Percentiles rank a stretch among this genome's conserved stretches.
Conservation (phyloP, 805 yeast genomes). For the Wickerhamomyces rabaulensis region DNA sequence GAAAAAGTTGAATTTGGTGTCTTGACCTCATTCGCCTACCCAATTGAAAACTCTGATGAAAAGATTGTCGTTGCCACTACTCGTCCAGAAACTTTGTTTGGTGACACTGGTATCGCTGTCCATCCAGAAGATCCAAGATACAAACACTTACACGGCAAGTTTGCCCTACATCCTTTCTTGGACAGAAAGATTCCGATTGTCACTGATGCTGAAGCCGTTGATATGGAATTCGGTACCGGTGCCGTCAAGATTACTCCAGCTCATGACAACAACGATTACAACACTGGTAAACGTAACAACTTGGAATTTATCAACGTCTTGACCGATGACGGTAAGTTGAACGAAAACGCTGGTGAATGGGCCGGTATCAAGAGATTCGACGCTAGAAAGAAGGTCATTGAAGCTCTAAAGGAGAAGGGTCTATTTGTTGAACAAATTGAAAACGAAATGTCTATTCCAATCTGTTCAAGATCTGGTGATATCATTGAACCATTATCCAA, state of each 20-base stretch:
- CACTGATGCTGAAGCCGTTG: constrained; percentile 90
- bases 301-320: constrained; percentile 84
- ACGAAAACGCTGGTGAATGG: constrained; percentile 93
- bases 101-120: constrained; percentile 97
- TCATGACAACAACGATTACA: constrained; percentile 95
- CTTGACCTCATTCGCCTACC: constrained; percentile 91
- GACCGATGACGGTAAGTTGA: constrained; percentile 88
- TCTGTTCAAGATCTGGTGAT: constrained; percentile 95
- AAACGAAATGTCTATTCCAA: constrained; percentile 93
- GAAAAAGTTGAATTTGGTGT: constrained; percentile 94
- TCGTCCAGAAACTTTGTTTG: constrained; percentile 97
- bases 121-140: constrained; percentile 95
- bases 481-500: constrained; percentile 93
- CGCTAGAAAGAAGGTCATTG: constrained; percentile 84
- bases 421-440: constrained; percentile 81
- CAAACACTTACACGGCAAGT: constrained; percentile 92
- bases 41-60: constrained; percentile 81
- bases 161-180: constrained; percentile 83
- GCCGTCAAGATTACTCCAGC: constrained; percentile 99
- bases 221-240: constrained; percentile 99
- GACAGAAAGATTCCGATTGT: constrained; percentile 83
- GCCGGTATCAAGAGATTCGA: constrained; percentile 89
- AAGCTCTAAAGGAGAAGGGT: constrained; percentile 66
- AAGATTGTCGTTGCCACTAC: constrained; percentile 91
- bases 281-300: constrained; percentile 90